A percentile compares a stretch with the other conserved stretches of the same genome.
Conservation (phyloP, 176 grass and related monocot species). For the Thinopyrum elongatum region DNA sequence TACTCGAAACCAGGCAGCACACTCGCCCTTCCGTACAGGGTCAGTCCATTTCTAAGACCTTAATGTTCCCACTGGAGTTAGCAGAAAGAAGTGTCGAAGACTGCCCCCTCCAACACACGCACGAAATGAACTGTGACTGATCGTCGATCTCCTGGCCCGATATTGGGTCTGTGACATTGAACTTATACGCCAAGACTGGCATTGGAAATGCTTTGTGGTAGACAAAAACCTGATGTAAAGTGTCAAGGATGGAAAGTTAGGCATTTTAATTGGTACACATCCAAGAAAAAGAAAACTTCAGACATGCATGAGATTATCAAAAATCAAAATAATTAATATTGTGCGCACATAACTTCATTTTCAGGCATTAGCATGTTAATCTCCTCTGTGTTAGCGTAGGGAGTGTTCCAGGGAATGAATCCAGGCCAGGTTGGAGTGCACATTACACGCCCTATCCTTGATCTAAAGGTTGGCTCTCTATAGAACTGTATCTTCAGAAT, state of each 20-base stretch:
- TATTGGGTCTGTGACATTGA: slow-evolving; percentile 73
- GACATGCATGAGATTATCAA: neutral
- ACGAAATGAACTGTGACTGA: slow-evolving; percentile 85
- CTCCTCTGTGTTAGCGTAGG: neutral
- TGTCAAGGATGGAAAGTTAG: slow-evolving; percentile 14
- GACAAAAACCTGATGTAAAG: slow-evolving; percentile 76
- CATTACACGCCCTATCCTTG: neutral
- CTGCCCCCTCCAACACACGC: slow-evolving; percentile 85
- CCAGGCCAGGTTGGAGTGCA: neutral
- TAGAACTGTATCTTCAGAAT: neutral
- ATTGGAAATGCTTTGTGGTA: slow-evolving; percentile 96
- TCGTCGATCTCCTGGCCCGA: slow-evolving; percentile 92
- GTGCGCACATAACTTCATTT: neutral
- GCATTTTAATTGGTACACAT: neutral
- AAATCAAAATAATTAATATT: neutral
- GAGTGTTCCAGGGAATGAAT: neutral
- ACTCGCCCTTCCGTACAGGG: neutral
- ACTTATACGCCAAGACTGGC: slow-evolving; percentile 90
- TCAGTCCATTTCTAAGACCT: slow-evolving; percentile 94
- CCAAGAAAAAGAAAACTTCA: neutral
- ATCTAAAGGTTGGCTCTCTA: neutral
- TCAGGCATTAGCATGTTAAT: neutral
- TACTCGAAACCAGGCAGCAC: slow-evolving; percentile 12
- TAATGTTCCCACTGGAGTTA: slow-evolving; percentile 92
- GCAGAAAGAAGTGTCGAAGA: slow-evolving; percentile 81